A percentile compares a stretch with the other conserved stretches of the same genome.
phyloP scores from a whole-genome alignment of 2,329 filamentous ascomycete species.

The Pseudocercospora pini-densiflorae region DNA sequence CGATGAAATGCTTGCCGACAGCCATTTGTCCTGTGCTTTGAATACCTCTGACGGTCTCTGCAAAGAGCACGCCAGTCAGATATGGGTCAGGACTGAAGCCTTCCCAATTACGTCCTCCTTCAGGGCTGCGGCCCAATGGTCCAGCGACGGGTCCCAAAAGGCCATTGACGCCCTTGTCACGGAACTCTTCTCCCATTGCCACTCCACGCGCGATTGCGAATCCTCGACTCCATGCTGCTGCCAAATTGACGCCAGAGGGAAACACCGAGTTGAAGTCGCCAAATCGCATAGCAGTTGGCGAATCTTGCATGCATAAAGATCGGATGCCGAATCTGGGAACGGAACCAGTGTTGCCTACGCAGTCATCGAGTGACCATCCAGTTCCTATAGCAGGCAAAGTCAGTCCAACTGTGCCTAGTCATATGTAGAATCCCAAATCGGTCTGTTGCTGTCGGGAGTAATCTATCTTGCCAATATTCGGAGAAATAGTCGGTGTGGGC shows the following conservation, averaged over 20 bases:
- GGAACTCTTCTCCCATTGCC: conserved; percentile 76
- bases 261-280: conserved; percentile 83
- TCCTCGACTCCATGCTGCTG: conserved; percentile 77
- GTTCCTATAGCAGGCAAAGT: conserved; percentile 60
- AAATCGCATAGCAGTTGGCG: conserved; percentile 77
- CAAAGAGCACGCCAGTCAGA: conserved; percentile 60
- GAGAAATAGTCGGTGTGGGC: too few species aligned
- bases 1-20: conserved; percentile 77
- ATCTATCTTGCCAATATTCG: too few species aligned
- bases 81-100: conserved; percentile 74
- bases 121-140: conserved; percentile 64
- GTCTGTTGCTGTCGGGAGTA: too few species aligned
- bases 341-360: conserved; percentile 74
- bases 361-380: conserved; percentile 72
- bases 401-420: not conserved
- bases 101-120: conserved; percentile 41
- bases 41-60: conserved; percentile 74
- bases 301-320: conserved; percentile 79
- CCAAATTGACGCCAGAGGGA: conserved; percentile 75
- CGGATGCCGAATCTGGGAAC: conserved; percentile 44
- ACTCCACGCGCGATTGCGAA: conserved; percentile 71
- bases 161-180: conserved; percentile 74
- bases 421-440: not conserved
- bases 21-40: conserved; percentile 82
- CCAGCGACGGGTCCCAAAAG: conserved; percentile 78